Evolutionary conservation across 352 stramenopile genomes (phyloP).

Genomic region (Pythium insidiosum): DNA sequence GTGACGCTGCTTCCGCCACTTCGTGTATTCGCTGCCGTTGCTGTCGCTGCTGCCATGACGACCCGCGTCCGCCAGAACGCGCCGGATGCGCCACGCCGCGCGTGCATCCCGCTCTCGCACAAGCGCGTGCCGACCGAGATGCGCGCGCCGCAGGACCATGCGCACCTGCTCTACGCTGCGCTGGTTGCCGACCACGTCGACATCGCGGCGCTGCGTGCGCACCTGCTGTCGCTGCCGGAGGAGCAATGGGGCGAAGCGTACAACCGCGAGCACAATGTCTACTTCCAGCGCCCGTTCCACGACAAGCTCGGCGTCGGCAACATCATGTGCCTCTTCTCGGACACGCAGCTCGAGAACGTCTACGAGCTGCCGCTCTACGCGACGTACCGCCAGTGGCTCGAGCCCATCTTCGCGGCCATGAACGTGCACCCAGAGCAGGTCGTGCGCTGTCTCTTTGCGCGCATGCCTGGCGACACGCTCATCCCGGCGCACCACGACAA

Average conservation of each 20-base stretch:
- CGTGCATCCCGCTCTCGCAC: conserved; percentile 37
- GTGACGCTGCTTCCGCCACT: too few relatives aligned
- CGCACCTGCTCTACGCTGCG: conserved; percentile 26
- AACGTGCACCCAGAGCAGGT: conserved; percentile 39
- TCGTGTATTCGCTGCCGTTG: too few relatives aligned
- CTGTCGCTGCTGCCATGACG: not conserved
- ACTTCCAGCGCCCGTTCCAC: conserved; percentile 87
- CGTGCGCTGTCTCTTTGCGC: conserved; percentile 90
- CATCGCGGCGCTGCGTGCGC: conserved; percentile 24
- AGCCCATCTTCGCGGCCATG: conserved; percentile 77
- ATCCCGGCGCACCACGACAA: conserved; percentile 96
- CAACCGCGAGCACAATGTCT: conserved; percentile 70
- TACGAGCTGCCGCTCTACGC: conserved; percentile 90
- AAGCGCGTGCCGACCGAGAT: conserved; percentile 49
- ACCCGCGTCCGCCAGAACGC: conserved; percentile 20
- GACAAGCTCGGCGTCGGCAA: conserved; percentile 94
- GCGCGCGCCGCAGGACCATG: conserved; percentile 30
- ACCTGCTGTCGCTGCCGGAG: conserved; percentile 25
- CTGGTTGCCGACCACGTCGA: conserved; percentile 30
- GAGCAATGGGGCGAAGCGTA: conserved; percentile 33
- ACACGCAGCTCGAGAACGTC: conserved; percentile 92
- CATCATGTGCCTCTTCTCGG: conserved; percentile 94
- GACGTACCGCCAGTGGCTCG: conserved; percentile 24
- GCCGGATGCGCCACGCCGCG: conserved; percentile 23
- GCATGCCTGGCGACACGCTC: conserved; percentile 86